Conservation (phyloP, 495 filamentous ascomycete genomes). For the Halenospora varia region DNA sequence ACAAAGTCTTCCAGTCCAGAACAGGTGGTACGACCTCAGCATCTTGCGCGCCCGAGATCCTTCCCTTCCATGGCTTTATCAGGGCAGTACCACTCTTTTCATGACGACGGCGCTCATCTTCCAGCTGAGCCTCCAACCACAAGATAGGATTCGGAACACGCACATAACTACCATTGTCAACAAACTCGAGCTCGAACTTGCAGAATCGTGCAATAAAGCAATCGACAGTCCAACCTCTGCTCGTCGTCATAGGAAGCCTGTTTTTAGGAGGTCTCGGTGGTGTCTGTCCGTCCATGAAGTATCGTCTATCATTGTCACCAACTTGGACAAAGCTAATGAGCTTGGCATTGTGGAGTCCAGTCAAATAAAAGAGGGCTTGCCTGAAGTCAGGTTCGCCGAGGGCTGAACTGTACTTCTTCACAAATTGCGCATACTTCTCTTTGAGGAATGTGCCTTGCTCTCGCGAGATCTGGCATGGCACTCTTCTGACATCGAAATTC, state of each 20-base stretch:
- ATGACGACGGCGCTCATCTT: not conserved
- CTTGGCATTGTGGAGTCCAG: not conserved
- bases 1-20: not conserved
- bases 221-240: constrained; percentile 3
- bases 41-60: not conserved
- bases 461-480: not conserved
- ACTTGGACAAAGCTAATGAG: constrained; percentile 1
- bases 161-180: not conserved
- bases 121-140: constrained; percentile 5
- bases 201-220: constrained; percentile 4
- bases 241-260: not conserved
- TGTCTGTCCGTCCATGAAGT: not conserved
- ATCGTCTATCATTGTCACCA: not conserved
- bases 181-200: not conserved
- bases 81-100: not conserved
- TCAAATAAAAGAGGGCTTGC: not conserved
- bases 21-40: not conserved
- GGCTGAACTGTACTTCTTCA: not conserved
- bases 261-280: not conserved
- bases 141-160: constrained; percentile 2
- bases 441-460: not conserved
- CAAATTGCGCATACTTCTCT: not conserved
- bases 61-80: not conserved
- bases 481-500: not conserved
- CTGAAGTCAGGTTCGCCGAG: not conserved